These are phyloP conservation scores for Sisymbrium irio DNA, from an alignment of 345 rosid genomes.

Conservation along the genomic window DNA sequence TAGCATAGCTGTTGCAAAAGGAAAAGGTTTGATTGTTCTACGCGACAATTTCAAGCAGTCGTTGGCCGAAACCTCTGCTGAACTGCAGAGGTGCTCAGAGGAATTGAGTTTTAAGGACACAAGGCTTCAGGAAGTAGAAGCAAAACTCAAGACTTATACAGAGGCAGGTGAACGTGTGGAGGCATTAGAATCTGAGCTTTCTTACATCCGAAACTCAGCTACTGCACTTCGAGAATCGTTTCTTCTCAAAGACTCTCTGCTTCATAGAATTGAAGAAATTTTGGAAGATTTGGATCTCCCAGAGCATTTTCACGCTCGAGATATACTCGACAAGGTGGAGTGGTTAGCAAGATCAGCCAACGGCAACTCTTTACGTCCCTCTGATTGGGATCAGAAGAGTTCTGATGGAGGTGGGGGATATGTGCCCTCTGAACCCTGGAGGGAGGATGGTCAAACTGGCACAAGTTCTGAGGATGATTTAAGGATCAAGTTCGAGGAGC, in stretches of 20 bases:
- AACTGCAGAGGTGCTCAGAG: constrained; percentile 70
- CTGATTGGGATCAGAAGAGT: constrained; percentile 79
- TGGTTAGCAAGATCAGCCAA: constrained; percentile 81
- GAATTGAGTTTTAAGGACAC: constrained; percentile 73
- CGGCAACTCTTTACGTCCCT: constrained; percentile 49
- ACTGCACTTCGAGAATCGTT: constrained; percentile 92
- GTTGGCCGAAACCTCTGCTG: constrained; percentile 65
- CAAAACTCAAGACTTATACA: constrained; percentile 61
- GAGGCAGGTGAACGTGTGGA: constrained; percentile 95
- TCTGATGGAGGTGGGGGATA: constrained; percentile 64
- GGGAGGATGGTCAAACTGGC: constrained; percentile 62
- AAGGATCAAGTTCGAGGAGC: constrained; percentile 83
- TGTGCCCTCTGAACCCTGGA: constrained; percentile 68
- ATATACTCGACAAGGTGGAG: constrained; percentile 85
- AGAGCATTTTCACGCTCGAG: constrained; percentile 84
- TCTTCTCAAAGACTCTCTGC: constrained; percentile 90
- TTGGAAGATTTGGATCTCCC: constrained; percentile 91
- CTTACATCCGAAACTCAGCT: constrained; percentile 97
- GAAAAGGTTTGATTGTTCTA: constrained; percentile 84
- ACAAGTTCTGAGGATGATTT: constrained; percentile 62
- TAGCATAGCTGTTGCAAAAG: constrained; percentile 92
- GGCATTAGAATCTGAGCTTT: constrained; percentile 95
- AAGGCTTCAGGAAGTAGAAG: constrained; percentile 66
- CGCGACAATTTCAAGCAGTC: constrained; percentile 79
- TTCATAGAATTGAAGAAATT: constrained; percentile 91